These are phyloP conservation scores for Talaromyces liani DNA, from an alignment of 495 filamentous ascomycete genomes.

Conservation along the genomic window DNA sequence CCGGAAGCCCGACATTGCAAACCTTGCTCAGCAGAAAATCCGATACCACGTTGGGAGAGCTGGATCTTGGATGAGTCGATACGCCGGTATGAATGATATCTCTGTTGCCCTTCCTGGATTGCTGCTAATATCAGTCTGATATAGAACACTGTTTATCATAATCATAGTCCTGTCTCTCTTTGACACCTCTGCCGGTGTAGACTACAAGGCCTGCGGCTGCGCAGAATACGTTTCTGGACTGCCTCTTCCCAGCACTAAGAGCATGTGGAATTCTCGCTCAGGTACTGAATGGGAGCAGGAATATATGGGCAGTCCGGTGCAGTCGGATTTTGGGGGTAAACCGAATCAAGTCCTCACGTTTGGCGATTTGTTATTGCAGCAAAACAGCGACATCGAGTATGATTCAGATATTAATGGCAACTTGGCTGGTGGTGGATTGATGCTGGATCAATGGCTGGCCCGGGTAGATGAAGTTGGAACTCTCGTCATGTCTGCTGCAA, in stretches of 20 bases:
- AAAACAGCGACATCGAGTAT: background rate
- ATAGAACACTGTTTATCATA: slow-evolving; percentile 1
- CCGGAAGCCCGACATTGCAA: background rate
- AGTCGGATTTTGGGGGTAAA: background rate
- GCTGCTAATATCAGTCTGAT: background rate
- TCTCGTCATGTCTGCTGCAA: slow-evolving; percentile 2
- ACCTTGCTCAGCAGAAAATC: background rate
- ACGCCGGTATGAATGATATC: background rate
- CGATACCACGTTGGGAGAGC: background rate
- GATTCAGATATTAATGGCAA: background rate
- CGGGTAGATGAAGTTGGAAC: background rate
- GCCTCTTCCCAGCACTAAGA: slow-evolving; percentile 1
- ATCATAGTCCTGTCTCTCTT: slow-evolving; percentile 2
- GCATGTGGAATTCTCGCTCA: slow-evolving; percentile 3
- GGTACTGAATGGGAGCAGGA: slow-evolving; percentile 1
- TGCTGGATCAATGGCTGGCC: background rate
- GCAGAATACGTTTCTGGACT: background rate
- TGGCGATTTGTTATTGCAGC: background rate
- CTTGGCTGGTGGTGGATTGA: background rate
- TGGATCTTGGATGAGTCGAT: slow-evolving; percentile 5
- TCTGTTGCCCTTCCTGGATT: background rate
- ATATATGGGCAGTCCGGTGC: background rate
- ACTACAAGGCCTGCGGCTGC: background rate
- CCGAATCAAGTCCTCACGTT: background rate
- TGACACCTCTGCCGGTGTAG: background rate